Evolutionary conservation across 345 rosid species (phyloP).

Genomic region (Dimocarpus longan): DNA sequence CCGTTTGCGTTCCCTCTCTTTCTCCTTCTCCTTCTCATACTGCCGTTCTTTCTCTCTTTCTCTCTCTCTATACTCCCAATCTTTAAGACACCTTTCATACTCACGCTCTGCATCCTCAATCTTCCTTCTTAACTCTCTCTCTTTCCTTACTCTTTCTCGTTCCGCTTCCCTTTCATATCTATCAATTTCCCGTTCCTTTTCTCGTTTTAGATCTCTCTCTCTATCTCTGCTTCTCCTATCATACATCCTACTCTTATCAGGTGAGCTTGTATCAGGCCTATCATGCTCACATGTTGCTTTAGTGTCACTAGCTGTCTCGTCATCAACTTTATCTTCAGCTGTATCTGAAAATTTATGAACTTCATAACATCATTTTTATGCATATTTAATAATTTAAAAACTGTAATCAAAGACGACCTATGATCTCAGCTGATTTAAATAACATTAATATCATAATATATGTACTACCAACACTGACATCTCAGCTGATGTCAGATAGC

Average conservation of each 20-base stretch:
- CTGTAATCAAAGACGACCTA: background rate
- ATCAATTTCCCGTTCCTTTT: slow-evolving; percentile 85
- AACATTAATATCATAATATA: background rate
- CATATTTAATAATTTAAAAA: background rate
- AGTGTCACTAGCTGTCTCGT: slow-evolving; percentile 64
- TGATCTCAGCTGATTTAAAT: background rate
- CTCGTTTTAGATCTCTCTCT: slow-evolving; percentile 67
- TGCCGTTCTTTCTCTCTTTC: slow-evolving; percentile 91
- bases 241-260: slow-evolving; percentile 68
- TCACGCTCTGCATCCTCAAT: slow-evolving; percentile 91
- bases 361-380: slow-evolving; percentile 1
- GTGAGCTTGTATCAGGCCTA: slow-evolving; percentile 77
- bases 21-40: slow-evolving; percentile 90
- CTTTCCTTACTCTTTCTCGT: slow-evolving; percentile 81
- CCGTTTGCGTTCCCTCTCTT: slow-evolving; percentile 88
- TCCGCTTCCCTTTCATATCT: slow-evolving; percentile 93
- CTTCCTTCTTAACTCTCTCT: slow-evolving; percentile 93
- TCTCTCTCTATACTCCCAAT: slow-evolving; percentile 94
- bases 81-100: slow-evolving; percentile 83
- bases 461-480: background rate
- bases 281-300: slow-evolving; percentile 61
- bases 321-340: slow-evolving; percentile 59
- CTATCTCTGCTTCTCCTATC: slow-evolving; percentile 81
- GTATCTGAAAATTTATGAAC: slow-evolving; percentile 45
- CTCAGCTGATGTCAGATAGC: background rate